Base-by-base conservation (phyloP, 441 rosid genomes). In the Adansonia gregorii region DNA sequence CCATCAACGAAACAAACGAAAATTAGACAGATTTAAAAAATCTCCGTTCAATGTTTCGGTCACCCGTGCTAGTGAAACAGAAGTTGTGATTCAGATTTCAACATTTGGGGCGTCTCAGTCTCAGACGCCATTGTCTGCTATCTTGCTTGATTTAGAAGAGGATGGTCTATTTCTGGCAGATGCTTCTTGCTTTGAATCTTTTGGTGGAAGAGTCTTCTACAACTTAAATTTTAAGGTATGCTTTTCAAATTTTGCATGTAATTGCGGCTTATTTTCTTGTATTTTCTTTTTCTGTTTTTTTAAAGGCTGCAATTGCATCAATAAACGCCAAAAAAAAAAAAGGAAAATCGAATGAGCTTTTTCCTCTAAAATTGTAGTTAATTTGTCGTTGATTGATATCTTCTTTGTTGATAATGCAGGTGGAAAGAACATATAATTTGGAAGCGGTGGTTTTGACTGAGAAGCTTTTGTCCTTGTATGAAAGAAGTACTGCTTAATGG, bases 181-280 rank as follows among this genome's bases (percentile, higher is more conserved):
- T 63, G 85, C 89, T 73, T 92, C 93, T 71, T 89, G 92, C 43
- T 86, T 90, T 67, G 78, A 86, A 73, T 86, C 91, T 46, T 87
- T 55, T 43, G 87, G 74, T 24, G 95, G 85, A 54, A 85, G 85
- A 72, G 71, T 84, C 49, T 91, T 92, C 83, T 78, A 85, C 76
- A 89, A 78, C 70, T 81, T 92, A 68, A 92, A 88, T 74, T 70
- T 92, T 72, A 85, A 87, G 90, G 85, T 86, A 35, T 0, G 35
- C 35, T 31, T 31, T 31, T 31, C 35, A 31, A 31, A 45, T 27
- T 9, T 48, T 58, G 5, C 8, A 14, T 43, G 4, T 8, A 8
- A 0, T 65, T 43, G 14, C 64, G 22, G 0, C 9, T 20, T 55
- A 3, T n/a, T 15, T 20, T 0, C 22, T 56, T 56, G 61, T 19